A percentile compares a stretch with the other conserved stretches of the same genome.
phyloP scores from a whole-genome alignment of 495 filamentous ascomycete species.

The Neurospora sublineolata region DNA sequence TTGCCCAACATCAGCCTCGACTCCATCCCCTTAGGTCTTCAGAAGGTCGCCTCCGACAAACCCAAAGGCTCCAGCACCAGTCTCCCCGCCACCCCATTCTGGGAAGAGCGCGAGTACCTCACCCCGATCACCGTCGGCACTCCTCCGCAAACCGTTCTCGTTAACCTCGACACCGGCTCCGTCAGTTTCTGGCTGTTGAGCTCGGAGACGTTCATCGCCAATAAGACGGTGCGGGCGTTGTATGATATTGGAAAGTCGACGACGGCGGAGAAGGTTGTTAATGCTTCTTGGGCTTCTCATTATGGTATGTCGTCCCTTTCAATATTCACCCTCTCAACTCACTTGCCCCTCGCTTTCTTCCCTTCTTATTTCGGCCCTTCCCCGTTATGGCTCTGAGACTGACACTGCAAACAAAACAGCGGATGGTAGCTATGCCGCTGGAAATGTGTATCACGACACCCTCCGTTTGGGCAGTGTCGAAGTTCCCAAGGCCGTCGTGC shows the following conservation, averaged over 20 bases:
- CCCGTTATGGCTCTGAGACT: conserved; percentile 1
- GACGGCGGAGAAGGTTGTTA: conserved; percentile 41
- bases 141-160: conserved; percentile 50
- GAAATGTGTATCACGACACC: conserved; percentile 28
- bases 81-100: conserved; percentile 5
- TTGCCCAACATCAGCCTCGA: not conserved
- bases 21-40: accelerated
- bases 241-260: conserved; percentile 44
- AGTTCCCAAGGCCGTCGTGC: conserved; percentile 47
- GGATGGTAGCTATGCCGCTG: conserved; percentile 21
- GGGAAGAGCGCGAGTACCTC: conserved; percentile 50
- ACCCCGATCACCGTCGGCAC: conserved; percentile 55
- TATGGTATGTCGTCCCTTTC: conserved; percentile 46
- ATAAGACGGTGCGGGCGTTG: conserved; percentile 2
- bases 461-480: conserved; percentile 34
- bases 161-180: conserved; percentile 74
- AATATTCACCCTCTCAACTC: not conserved
- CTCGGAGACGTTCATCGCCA: conserved; percentile 7
- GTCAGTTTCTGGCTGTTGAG: conserved; percentile 40
- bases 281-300: conserved; percentile 52
- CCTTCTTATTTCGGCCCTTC: not conserved
- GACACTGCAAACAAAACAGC: not conserved
- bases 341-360: not conserved
- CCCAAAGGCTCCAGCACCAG: not conserved
- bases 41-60: not conserved